Conservation (phyloP, 805 yeast species). For the Myxozyma nipponensis region DNA sequence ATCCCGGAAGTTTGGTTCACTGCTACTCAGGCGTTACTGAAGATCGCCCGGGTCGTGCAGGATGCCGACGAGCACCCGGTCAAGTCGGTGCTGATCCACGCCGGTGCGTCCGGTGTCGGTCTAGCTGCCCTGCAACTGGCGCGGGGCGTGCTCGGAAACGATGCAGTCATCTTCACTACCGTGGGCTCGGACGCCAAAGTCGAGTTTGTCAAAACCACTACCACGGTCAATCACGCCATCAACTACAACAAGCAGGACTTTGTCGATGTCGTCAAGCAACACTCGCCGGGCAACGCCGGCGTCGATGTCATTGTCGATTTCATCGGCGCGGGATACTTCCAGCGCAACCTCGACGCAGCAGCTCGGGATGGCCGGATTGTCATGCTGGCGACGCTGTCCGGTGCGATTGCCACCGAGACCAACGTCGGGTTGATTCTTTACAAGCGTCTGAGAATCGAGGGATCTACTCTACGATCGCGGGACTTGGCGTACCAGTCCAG, state of each 20-base stretch:
- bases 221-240: slow-evolving; percentile 27
- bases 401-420: slow-evolving; percentile 23
- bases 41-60: slow-evolving; percentile 29
- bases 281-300: slow-evolving; percentile 34
- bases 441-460: slow-evolving; percentile 33
- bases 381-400: slow-evolving; percentile 32
- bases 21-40: slow-evolving; percentile 37
- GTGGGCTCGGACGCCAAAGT: slow-evolving; percentile 34
- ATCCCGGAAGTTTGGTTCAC: slow-evolving; percentile 40
- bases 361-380: slow-evolving; percentile 35
- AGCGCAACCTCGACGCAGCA: slow-evolving; percentile 28
- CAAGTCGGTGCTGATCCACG: slow-evolving; percentile 36
- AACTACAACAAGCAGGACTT: slow-evolving; percentile 35
- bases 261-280: slow-evolving; percentile 29
- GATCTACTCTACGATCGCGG: slow-evolving; percentile 35
- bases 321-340: slow-evolving; percentile 36
- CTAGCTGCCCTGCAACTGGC: slow-evolving; percentile 40
- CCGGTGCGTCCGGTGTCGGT: slow-evolving; percentile 39
- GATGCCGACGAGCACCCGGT: not conserved
- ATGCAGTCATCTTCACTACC: slow-evolving; percentile 36
- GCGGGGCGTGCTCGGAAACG: slow-evolving; percentile 34
- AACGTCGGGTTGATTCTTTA: slow-evolving; percentile 28
- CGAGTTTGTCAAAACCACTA: slow-evolving; percentile 29
- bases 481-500: slow-evolving; percentile 29
- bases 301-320: slow-evolving; percentile 37